These are phyloP conservation scores for Clarireedia monteithiana DNA, from an alignment of 2,329 filamentous ascomycete genomes.

Conservation along the genomic window DNA sequence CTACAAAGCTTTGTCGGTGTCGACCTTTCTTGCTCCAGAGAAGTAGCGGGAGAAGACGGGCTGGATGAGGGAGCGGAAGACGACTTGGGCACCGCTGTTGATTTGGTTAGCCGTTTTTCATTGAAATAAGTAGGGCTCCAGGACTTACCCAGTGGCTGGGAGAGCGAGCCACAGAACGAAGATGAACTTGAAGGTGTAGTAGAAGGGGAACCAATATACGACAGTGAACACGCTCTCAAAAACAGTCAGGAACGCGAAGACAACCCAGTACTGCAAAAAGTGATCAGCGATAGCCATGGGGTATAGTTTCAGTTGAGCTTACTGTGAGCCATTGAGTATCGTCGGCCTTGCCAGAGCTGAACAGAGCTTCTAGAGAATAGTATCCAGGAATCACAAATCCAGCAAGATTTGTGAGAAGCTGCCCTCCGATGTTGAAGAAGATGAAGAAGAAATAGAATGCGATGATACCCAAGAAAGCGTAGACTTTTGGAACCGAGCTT, in stretches of 20 bases:
- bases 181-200: slow-evolving; percentile 99
- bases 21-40: slow-evolving; percentile 63
- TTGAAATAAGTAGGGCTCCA: background rate
- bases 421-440: slow-evolving; percentile 85
- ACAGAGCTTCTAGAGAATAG: slow-evolving; percentile 75
- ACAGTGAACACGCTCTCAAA: slow-evolving; percentile 76
- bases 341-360: slow-evolving; percentile 62
- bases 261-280: slow-evolving; percentile 68
- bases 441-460: slow-evolving; percentile 85
- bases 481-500: slow-evolving; percentile 76
- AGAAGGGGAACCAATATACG: slow-evolving; percentile 96
- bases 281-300: slow-evolving; percentile 12
- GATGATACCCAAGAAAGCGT: slow-evolving; percentile 67
- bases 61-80: slow-evolving; percentile 94
- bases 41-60: slow-evolving; percentile 94
- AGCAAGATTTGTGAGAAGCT: slow-evolving; percentile 80
- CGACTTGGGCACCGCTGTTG: slow-evolving; percentile 78
- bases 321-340: slow-evolving; percentile 77
- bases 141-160: slow-evolving; percentile 80
- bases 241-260: slow-evolving; percentile 76
- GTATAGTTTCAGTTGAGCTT: slow-evolving; percentile 29
- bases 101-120: background rate
- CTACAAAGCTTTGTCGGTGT: slow-evolving; percentile 62
- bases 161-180: slow-evolving; percentile 97
- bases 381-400: slow-evolving; percentile 78